phyloP scores from a whole-genome alignment of 2,329 filamentous ascomycete species.

The Elsinoe arachidis region DNA sequence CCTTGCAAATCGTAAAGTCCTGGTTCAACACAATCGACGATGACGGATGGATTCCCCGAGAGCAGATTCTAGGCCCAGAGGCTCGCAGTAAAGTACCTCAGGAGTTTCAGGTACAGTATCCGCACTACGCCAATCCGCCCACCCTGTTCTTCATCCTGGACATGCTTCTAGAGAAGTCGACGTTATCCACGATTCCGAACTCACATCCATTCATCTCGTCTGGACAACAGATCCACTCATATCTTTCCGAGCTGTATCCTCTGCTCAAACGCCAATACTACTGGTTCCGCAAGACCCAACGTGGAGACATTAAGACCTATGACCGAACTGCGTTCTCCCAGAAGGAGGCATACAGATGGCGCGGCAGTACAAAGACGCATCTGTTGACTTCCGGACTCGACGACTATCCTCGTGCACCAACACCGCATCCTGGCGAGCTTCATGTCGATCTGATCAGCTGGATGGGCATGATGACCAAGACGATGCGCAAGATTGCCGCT shows the following conservation, averaged over 20 bases:
- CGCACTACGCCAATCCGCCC: conserved; percentile 94
- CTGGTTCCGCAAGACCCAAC: conserved; percentile 92
- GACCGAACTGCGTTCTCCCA: conserved; percentile 78
- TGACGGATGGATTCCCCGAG: conserved; percentile 93
- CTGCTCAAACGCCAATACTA: conserved; percentile 80
- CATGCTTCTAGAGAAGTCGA: conserved; percentile 71
- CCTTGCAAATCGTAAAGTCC: conserved; percentile 78
- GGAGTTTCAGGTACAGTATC: conserved; percentile 93
- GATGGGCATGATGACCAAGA: conserved; percentile 92
- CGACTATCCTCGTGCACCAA: conserved; percentile 89
- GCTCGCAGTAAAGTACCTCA: conserved; percentile 87
- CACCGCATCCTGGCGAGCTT: conserved; percentile 89
- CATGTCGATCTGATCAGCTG: conserved; percentile 92
- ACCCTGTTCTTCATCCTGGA: conserved; percentile 88
- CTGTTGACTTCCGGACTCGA: conserved; percentile 90
- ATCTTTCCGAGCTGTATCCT: conserved; percentile 72
- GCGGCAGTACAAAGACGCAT: conserved; percentile 76
- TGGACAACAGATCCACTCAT: conserved; percentile 60
- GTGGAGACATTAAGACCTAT: conserved; percentile 81
- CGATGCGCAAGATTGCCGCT: conserved; percentile 70
- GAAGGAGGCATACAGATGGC: conserved; percentile 94
- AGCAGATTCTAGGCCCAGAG: conserved; percentile 87
- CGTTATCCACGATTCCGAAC: conserved; percentile 28
- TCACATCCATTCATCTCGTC: conserved; percentile 37
- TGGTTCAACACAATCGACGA: conserved; percentile 97